Conservation (phyloP, 1,284 basidiomycete species). For the Coriolopsis trogii region DNA sequence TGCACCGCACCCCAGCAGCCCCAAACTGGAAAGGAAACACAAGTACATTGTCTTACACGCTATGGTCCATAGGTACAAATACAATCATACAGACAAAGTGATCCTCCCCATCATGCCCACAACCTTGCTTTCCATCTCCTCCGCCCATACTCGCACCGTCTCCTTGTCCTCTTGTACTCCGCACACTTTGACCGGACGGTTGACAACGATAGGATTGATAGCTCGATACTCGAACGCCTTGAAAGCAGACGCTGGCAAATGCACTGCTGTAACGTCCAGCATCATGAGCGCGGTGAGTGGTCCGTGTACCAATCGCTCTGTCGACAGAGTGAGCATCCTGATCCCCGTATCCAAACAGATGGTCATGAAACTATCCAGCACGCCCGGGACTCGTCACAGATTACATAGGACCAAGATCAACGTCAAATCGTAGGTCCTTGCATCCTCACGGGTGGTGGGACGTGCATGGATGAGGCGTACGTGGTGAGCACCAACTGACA, state of each 20-base stretch:
- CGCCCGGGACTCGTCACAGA: no score
- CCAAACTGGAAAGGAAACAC: background rate
- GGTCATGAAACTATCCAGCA: no score
- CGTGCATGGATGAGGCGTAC: no score
- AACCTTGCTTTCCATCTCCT: conserved; percentile 38
- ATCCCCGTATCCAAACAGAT: background rate
- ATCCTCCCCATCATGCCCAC: conserved; percentile 73
- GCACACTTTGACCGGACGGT: conserved; percentile 56
- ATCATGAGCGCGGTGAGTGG: conserved; percentile 81
- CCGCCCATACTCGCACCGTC: conserved; percentile 35
- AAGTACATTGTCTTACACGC: conserved; percentile 11
- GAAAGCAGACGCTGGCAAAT: conserved; percentile 48
- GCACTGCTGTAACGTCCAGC: conserved; percentile 59
- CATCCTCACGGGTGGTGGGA: no score
- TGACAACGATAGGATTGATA: conserved; percentile 72
- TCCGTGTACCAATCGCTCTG: conserved; percentile 82
- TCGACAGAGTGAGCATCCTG: background rate
- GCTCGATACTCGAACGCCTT: conserved; percentile 73
- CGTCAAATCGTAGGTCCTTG: no score
- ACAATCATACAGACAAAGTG: conserved; percentile 11
- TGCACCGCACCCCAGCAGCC: background rate
- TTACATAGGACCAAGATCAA: no score
- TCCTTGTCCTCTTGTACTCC: conserved; percentile 47
- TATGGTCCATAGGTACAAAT: conserved; percentile 1
- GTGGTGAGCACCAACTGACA: no score